Evolutionary conservation across 2,329 filamentous ascomycete genomes (phyloP).

Genomic region (Fragosphaeria purpurea): DNA sequence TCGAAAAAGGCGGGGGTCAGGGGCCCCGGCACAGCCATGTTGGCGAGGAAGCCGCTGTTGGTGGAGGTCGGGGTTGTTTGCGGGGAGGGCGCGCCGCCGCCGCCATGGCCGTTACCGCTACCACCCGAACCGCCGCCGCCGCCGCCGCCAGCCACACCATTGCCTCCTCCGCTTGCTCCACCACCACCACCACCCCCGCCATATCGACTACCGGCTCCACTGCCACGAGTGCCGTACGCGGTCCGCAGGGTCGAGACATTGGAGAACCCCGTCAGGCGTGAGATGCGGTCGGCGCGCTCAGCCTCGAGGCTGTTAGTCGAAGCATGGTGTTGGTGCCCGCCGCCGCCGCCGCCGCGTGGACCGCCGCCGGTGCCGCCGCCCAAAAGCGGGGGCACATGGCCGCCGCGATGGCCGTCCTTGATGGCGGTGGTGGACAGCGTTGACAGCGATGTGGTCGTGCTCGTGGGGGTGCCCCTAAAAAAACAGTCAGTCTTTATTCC

Average conservation of each 20-base stretch:
- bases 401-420: constrained; percentile 88
- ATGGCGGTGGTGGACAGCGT: constrained; percentile 88
- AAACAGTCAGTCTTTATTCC: not conserved
- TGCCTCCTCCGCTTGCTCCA: constrained; percentile 14
- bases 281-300: constrained; percentile 90
- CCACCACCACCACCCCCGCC: not conserved
- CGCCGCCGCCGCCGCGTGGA: constrained; percentile 24
- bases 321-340: constrained; percentile 46
- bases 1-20: constrained; percentile 70
- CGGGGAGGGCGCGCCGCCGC: constrained; percentile 14
- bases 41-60: constrained; percentile 15
- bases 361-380: not conserved
- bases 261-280: constrained; percentile 84
- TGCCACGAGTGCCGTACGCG: constrained; percentile 17
- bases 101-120: not conserved
- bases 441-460: constrained; percentile 82
- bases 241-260: constrained; percentile 65
- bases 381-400: constrained; percentile 23
- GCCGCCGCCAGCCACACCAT: constrained; percentile 12
- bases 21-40: constrained; percentile 18
- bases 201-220: constrained; percentile 15
- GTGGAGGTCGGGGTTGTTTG: constrained; percentile 43
- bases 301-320: constrained; percentile 73
- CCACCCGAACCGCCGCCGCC: constrained; percentile 14
- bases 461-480: constrained; percentile 79